Conservation (phyloP, 495 filamentous ascomycete species). For the Amorphotheca resinae region DNA sequence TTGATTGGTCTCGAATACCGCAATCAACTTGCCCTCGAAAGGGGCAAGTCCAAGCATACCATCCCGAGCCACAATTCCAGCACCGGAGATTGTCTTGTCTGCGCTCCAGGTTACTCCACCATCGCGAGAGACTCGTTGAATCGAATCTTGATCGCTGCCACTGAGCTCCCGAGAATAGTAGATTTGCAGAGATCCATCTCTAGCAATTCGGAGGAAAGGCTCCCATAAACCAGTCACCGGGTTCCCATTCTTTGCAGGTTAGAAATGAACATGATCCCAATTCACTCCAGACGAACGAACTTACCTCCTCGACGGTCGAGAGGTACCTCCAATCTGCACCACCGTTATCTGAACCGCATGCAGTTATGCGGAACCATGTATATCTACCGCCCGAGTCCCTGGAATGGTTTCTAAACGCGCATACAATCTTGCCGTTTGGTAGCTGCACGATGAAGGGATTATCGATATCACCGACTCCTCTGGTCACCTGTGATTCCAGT, state of each 20-base stretch:
- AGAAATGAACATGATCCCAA: background rate
- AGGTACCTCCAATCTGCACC: background rate
- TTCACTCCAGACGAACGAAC: constrained; percentile 24
- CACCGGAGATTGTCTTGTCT: constrained; percentile 35
- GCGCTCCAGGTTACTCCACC: constrained; percentile 37
- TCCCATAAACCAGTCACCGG: constrained; percentile 43
- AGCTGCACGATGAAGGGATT: constrained; percentile 48
- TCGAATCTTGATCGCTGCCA: constrained; percentile 41
- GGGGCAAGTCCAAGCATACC: constrained; percentile 46
- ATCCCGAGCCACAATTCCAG: constrained; percentile 33
- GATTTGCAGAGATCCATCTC: constrained; percentile 36
- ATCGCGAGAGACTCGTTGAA: constrained; percentile 38
- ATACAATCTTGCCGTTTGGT: constrained; percentile 34
- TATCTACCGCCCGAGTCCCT: constrained; percentile 21
- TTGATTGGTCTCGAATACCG: constrained; percentile 44
- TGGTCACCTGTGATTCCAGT: too few relatives aligned
- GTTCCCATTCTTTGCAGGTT: background rate
- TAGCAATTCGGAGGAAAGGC: constrained; percentile 42
- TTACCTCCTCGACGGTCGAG: background rate
- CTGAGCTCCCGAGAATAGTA: constrained; percentile 45
- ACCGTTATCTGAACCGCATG: constrained; percentile 41
- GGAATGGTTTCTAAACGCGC: constrained; percentile 54
- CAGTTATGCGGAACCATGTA: constrained; percentile 48
- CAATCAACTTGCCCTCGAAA: constrained; percentile 27
- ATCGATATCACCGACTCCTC: constrained; percentile 39